phyloP scores from a whole-genome alignment of 768 basidiomycete genomes.

The Psilocybe azurescens region DNA sequence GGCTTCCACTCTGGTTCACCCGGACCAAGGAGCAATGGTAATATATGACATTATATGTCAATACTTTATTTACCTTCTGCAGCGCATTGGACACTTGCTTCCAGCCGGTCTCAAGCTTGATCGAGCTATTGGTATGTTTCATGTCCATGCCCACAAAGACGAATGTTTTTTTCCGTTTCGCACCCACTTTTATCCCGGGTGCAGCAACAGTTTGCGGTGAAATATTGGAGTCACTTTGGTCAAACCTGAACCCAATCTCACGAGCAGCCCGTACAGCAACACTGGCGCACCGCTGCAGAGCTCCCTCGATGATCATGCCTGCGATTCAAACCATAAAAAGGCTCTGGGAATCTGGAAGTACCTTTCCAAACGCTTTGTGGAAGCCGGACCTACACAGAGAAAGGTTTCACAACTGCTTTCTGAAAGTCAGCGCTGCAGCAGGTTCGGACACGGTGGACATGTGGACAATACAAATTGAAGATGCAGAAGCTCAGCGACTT shows the following conservation, averaged over 20 bases:
- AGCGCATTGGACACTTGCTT: not conserved
- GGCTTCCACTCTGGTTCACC: slow-evolving; percentile 9
- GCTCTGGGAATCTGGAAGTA: slow-evolving; percentile 15
- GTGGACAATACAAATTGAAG: not conserved
- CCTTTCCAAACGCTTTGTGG: not conserved
- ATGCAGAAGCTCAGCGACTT: not conserved
- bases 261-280: slow-evolving; percentile 15
- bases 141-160: slow-evolving; percentile 30
- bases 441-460: not conserved
- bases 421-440: not conserved
- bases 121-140: slow-evolving; percentile 27
- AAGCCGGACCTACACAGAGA: not conserved
- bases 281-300: slow-evolving; percentile 18
- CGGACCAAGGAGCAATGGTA: slow-evolving; percentile 9
- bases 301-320: slow-evolving; percentile 28
- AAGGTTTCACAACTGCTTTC: not conserved
- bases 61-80: not conserved
- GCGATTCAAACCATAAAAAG: slow-evolving; percentile 31
- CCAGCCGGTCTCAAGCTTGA: not conserved
- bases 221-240: slow-evolving; percentile 27
- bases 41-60: slow-evolving; percentile 8
- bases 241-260: slow-evolving; percentile 20
- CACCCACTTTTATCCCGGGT: slow-evolving; percentile 19
- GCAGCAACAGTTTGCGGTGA: slow-evolving; percentile 14
- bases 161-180: slow-evolving; percentile 31